Evolutionary conservation across 2,329 filamentous ascomycete species (phyloP).

Genomic region (Claviceps humidiphila): DNA sequence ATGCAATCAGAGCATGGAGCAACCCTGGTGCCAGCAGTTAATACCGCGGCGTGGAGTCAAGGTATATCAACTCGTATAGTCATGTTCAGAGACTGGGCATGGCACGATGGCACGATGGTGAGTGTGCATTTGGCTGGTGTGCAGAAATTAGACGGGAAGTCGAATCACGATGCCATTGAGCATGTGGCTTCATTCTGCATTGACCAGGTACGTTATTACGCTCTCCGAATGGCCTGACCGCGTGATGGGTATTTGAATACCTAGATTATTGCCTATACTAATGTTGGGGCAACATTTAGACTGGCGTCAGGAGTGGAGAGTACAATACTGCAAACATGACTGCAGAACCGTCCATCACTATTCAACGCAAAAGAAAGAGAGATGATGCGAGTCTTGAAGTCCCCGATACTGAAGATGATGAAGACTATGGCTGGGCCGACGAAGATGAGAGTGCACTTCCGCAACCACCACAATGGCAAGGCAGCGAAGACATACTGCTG

Average conservation of each 20-base stretch:
- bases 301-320: constrained; percentile 28
- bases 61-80: constrained; percentile 61
- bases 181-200: constrained; percentile 37
- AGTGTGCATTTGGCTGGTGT: constrained; percentile 48
- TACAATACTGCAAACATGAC: constrained; percentile 22
- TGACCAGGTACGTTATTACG: constrained; percentile 24
- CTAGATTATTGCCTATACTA: neutral
- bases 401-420: constrained; percentile 50
- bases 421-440: constrained; percentile 62
- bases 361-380: constrained; percentile 50
- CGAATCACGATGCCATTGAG: constrained; percentile 25
- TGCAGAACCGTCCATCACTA: constrained; percentile 20
- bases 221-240: neutral
- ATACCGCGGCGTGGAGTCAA: constrained; percentile 67
- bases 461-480: constrained; percentile 52
- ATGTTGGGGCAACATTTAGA: constrained; percentile 17
- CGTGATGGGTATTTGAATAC: neutral
- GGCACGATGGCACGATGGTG: constrained; percentile 30
- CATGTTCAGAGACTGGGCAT: constrained; percentile 66
- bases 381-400: constrained; percentile 45
- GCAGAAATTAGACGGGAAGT: constrained; percentile 49
- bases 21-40: constrained; percentile 61
- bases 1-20: constrained; percentile 55
- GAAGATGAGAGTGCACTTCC: constrained; percentile 50
- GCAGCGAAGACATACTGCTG: constrained; percentile 49